Evolutionary conservation across 1,284 basidiomycete genomes (phyloP).

Genomic region (Amylostereum chailletii): DNA sequence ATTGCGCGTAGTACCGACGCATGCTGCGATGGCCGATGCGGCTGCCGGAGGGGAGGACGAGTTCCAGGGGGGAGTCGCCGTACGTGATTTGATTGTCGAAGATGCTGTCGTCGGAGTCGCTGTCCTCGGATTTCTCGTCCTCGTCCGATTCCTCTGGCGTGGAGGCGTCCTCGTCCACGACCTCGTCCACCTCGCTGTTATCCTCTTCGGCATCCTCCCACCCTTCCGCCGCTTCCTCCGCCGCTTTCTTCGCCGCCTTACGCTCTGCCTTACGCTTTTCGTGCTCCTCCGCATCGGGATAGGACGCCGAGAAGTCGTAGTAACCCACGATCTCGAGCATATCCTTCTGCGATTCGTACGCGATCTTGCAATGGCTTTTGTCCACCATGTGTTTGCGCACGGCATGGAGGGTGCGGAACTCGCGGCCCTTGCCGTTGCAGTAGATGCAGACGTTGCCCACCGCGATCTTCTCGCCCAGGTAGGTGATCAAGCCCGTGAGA

Average conservation of each 20-base stretch:
- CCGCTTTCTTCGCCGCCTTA: conserved; percentile 22
- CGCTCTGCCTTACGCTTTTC: conserved; percentile 22
- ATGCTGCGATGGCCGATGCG: conserved; percentile 89
- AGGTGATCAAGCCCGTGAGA: conserved; percentile 71
- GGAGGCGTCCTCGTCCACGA: conserved; percentile 32
- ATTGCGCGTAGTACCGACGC: conserved; percentile 84
- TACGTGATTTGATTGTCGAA: conserved; percentile 53
- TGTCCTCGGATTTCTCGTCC: conserved; percentile 20
- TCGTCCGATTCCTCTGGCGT: conserved; percentile 29
- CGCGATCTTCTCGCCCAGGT: conserved; percentile 91
- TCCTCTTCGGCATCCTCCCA: conserved; percentile 52
- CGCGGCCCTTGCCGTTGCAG: conserved; percentile 75
- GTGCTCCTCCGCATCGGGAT: conserved; percentile 46
- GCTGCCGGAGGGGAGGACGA: conserved; percentile 91
- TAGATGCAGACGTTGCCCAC: conserved; percentile 91
- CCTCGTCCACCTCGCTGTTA: conserved; percentile 44
- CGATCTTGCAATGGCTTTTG: conserved; percentile 94
- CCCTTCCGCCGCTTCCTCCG: conserved; percentile 35
- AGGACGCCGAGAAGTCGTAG: conserved; percentile 86
- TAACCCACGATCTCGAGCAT: conserved; percentile 86
- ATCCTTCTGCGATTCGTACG: conserved; percentile 79
- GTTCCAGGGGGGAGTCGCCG: conserved; percentile 76
- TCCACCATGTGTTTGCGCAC: conserved; percentile 91
- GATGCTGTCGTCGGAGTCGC: conserved; percentile 32
- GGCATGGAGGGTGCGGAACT: conserved; percentile 76